Evolutionary conservation across 2,329 filamentous ascomycete genomes (phyloP).

Genomic region (Phoma herbarum): DNA sequence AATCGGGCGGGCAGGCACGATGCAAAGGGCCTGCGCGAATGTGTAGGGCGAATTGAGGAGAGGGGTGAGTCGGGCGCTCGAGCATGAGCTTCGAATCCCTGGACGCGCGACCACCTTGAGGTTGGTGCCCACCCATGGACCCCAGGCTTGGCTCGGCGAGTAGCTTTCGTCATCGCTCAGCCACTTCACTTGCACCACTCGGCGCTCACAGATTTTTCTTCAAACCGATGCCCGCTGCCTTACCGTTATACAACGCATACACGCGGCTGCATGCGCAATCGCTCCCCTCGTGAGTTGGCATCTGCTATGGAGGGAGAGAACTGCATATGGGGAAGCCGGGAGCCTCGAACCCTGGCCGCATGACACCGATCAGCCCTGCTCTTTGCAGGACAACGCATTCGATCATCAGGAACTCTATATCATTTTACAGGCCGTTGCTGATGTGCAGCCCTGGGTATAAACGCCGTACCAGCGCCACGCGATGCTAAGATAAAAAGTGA

Average conservation of each 20-base stretch:
- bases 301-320: conserved; percentile 26
- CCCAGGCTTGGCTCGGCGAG: conserved; percentile 25
- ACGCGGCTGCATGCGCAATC: conserved; percentile 47
- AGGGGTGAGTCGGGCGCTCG: conserved; percentile 20
- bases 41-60: conserved; percentile 16
- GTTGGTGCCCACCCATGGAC: conserved; percentile 21
- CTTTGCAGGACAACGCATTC: conserved; percentile 46
- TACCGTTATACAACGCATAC: conserved; percentile 43
- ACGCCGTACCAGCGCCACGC: conserved; percentile 41
- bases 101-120: conserved; percentile 27
- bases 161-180: conserved; percentile 37
- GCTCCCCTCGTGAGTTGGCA: conserved; percentile 38
- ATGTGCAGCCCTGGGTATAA: conserved; percentile 35
- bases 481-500: conserved; percentile 41
- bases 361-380: conserved; percentile 40
- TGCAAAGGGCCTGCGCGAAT: conserved; percentile 20
- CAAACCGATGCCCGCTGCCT: conserved; percentile 36
- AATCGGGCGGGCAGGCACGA: conserved; percentile 23
- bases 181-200: conserved; percentile 23
- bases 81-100: conserved; percentile 32
- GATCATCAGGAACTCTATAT: conserved; percentile 45
- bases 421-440: conserved; percentile 41
- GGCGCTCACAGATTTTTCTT: conserved; percentile 6
- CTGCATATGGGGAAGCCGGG: conserved; percentile 23
- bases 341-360: conserved; percentile 30